Conservation (phyloP, 139 green algal species). For the Closterium sp. region DNA sequence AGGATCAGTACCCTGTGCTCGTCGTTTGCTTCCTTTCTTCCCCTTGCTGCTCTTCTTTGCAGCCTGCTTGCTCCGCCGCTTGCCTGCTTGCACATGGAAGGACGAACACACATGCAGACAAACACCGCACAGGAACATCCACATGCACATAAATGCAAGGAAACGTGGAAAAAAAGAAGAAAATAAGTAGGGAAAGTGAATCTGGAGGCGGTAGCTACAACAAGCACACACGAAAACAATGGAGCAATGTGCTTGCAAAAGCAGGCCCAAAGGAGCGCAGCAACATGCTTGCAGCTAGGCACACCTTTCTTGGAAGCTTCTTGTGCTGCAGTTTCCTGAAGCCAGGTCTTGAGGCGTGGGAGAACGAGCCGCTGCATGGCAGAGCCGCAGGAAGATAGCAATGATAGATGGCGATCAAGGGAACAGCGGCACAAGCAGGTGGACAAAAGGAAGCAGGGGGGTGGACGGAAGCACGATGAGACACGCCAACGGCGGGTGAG, state of each 20-base stretch:
- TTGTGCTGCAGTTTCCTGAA: neutral
- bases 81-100: neutral
- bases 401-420: neutral
- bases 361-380: neutral
- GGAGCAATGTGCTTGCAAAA: too few species aligned
- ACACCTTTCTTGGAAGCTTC: neutral
- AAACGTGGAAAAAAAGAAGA: too few species aligned
- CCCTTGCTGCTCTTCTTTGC: neutral
- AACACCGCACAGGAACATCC: too few species aligned
- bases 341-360: neutral
- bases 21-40: neutral
- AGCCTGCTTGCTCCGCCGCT: neutral
- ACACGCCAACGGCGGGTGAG: too few species aligned
- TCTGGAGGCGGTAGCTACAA: too few species aligned
- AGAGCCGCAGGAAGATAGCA: neutral
- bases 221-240: too few species aligned
- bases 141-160: neutral
- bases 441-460: too few species aligned
- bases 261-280: too few species aligned
- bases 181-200: too few species aligned
- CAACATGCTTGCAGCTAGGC: too few species aligned
- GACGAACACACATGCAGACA: neutral
- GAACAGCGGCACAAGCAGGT: too few species aligned
- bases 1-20: neutral
- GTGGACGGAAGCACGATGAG: too few species aligned